Percentiles rank a stretch among this genome's conserved stretches.
phyloP scores from a whole-genome alignment of 768 basidiomycete species.

The Auriscalpium orientale region DNA sequence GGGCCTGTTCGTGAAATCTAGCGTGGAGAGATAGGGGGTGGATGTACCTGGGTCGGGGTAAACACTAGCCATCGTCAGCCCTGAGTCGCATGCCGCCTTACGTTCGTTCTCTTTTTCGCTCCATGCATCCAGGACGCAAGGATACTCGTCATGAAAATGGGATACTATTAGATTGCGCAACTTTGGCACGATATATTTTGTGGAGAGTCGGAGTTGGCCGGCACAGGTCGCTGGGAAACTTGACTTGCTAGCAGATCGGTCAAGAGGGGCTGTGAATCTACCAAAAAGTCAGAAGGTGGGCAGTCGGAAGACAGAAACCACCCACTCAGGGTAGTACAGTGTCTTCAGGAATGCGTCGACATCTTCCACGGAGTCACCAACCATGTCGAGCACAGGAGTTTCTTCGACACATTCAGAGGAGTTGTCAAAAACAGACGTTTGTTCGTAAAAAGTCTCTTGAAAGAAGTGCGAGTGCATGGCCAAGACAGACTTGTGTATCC shows the following conservation, averaged over 20 bases:
- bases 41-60: not conserved
- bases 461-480: conserved; percentile 8
- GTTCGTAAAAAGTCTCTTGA: conserved; percentile 7
- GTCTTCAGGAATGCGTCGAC: conserved; percentile 8
- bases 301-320: not conserved
- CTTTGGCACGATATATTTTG: conserved; percentile 6
- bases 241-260: conserved; percentile 8
- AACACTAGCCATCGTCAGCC: conserved; percentile 10
- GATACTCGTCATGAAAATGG: conserved; percentile 9
- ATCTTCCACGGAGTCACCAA: conserved; percentile 6
- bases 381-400: conserved; percentile 10
- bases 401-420: conserved; percentile 11
- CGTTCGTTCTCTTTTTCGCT: conserved; percentile 7
- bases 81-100: conserved; percentile 11
- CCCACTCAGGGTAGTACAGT: conserved; percentile 12
- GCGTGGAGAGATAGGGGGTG: not conserved
- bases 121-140: conserved; percentile 11
- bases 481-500: conserved; percentile 14
- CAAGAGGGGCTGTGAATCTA: conserved; percentile 5
- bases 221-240: conserved; percentile 9
- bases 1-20: not conserved
- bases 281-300: no score
- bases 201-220: conserved; percentile 9
- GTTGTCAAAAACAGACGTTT: conserved; percentile 3
- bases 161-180: conserved; percentile 4